Conservation (phyloP, 768 basidiomycete species). For the Kwoniella sp. region DNA sequence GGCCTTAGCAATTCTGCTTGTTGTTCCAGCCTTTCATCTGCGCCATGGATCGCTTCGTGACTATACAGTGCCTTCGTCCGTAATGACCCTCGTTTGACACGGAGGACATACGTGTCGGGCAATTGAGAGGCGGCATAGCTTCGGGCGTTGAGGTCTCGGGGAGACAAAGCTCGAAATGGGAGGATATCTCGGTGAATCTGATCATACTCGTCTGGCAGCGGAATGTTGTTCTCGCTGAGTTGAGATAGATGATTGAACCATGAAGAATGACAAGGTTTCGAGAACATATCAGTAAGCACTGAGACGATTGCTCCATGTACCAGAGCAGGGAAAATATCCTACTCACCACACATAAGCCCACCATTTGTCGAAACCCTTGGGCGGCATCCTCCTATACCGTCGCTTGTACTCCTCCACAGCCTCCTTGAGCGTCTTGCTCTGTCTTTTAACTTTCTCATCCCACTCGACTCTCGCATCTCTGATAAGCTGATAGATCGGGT, state of each 20-base stretch:
- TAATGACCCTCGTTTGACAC: slow-evolving; percentile 16
- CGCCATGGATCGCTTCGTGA: slow-evolving; percentile 13
- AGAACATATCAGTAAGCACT: neutral
- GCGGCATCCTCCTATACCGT: slow-evolving; percentile 52
- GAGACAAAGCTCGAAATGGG: slow-evolving; percentile 27
- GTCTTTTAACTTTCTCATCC: slow-evolving; percentile 52
- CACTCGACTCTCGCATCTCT: slow-evolving; percentile 42
- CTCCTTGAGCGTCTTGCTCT: slow-evolving; percentile 57
- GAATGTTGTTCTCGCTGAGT: slow-evolving; percentile 30
- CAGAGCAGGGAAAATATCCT: no score
- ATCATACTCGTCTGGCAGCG: slow-evolving; percentile 40
- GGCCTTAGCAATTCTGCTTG: slow-evolving; percentile 27
- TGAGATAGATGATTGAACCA: neutral
- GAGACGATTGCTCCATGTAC: neutral
- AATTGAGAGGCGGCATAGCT: slow-evolving; percentile 14
- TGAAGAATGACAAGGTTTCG: no score
- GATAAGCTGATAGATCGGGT: slow-evolving; percentile 55
- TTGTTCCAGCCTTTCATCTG: slow-evolving; percentile 19
- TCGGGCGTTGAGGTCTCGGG: slow-evolving; percentile 20
- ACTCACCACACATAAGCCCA: slow-evolving; percentile 47
- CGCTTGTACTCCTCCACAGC: slow-evolving; percentile 59
- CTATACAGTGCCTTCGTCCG: slow-evolving; percentile 15
- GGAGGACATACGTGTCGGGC: slow-evolving; percentile 27
- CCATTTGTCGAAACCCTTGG: slow-evolving; percentile 61
- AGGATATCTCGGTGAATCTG: slow-evolving; percentile 32